Base-by-base conservation (phyloP, 192 early-diverging fungal genomes). In the Linnemannia exigua region DNA sequence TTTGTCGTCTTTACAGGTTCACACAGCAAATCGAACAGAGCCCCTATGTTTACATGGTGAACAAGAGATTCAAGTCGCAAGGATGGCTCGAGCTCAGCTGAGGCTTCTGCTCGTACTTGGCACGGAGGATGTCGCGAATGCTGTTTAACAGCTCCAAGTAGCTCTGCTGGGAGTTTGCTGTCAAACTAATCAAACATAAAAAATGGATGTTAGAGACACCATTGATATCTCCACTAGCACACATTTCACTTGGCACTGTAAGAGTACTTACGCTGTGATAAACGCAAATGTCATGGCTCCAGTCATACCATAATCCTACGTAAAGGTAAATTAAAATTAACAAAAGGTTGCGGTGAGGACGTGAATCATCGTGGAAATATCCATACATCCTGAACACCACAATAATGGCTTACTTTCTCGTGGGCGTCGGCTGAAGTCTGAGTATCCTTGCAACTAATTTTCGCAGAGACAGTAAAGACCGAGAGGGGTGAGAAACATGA, bases 361-460 rank as follows among this genome's bases (percentile, higher is more conserved):
- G 28, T 63, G 28, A 12, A 33, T 31, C 12, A 25, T 15, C 1
- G 28, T 9, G 7, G 6, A 63, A 15, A 3, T 16, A 63, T 33
- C 28, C 25, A 3, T n/a, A 9, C 25, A 15, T 44, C 58, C 25
- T 31, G 58, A 31, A 0, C 28, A 14, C 9, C 28, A 63, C 25
- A 28, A 15, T 25, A 0, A 31, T 14, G 28, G 28, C 58, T n/a
- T 31, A 63, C 92, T 17, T 89, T 89, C 31, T 93, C 89, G 70
- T 92, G 89, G 35, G 95, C 90, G 82, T 96, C 95, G 8, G 95
- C 95, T 37, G 95, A 95, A 15, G 95, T 96, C 82, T 96, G 95
- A 78, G 91, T 90, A 79, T 96, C 95, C 78, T 94, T 95, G 76
- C 95, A 96, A 36, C 91, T 91, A 79, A 52, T 8, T 38, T 48